These are phyloP conservation scores for Martiniozyma abietophila DNA, from an alignment of 805 yeast genomes.

Conservation along the genomic window DNA sequence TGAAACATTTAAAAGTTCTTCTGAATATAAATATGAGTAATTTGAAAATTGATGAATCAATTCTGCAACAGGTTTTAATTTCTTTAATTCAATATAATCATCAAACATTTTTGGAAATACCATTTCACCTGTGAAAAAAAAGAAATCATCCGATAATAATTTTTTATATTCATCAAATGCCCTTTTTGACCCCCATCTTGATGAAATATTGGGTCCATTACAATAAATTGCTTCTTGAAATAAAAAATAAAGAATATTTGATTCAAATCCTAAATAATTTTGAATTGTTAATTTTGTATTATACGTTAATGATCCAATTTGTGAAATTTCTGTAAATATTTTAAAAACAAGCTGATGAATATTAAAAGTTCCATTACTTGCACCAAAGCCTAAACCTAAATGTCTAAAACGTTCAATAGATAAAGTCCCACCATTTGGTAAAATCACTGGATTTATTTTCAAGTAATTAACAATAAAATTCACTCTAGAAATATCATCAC, in stretches of 20 bases:
- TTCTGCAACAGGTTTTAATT: constrained; percentile 32
- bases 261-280: constrained; percentile 34
- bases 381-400: constrained; percentile 44
- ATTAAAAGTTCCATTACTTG: constrained; percentile 38
- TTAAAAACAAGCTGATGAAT: constrained; percentile 37
- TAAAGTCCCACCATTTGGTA: constrained; percentile 45
- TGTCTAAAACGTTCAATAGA: constrained; percentile 45
- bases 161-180: constrained; percentile 18
- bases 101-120: constrained; percentile 40
- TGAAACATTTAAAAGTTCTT: constrained; percentile 17
- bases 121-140: constrained; percentile 18
- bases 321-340: constrained; percentile 30
- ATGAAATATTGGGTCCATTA: constrained; percentile 29
- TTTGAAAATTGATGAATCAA: constrained; percentile 25
- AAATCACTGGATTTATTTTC: constrained; percentile 19
- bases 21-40: constrained; percentile 21
- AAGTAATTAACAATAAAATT: constrained; percentile 30
- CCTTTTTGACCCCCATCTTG: constrained; percentile 44
- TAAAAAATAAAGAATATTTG: constrained; percentile 45
- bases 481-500: constrained; percentile 35
- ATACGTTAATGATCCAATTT: constrained; percentile 31
- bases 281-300: constrained; percentile 28
- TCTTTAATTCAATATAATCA: constrained; percentile 35
- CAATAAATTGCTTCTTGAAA: constrained; percentile 52
- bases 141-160: constrained; percentile 1